Base-by-base conservation (phyloP, 257 asterid genomes). In the Nicotiana tomentosiformis region DNA sequence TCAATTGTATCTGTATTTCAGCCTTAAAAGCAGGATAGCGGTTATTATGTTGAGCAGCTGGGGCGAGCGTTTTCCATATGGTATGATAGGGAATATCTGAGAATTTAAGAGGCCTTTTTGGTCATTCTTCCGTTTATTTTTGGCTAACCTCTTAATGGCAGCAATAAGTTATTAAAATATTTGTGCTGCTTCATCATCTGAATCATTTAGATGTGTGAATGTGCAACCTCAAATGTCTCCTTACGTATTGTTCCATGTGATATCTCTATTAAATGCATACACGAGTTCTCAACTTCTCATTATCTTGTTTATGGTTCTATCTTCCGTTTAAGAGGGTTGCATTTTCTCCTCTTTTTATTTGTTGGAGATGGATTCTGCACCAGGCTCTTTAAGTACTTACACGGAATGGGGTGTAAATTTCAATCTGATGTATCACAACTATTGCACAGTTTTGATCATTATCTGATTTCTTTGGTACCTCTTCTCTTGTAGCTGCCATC, bases 81-180 rank as follows among this genome's bases (percentile, higher is more conserved):
- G 93, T 91, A 91, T 90, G 98, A 78, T 83, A 82, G 91, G 90
- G 94, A 84, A 84, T 81, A 84, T 77, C 85, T 68, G 86, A 82
- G 86, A 85, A 81, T 88, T 86, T 83, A 43, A 77, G 79, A 82
- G 90, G 84, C 83, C 83, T 82, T 35, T 12, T 12, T 51, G 56
- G 80, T 82, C 46, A 60, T 65, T 37, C 29, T 30, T 49, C 14
- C 53, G 67, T 79, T 39, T 78, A 16, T 74, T 33, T 51, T 39
- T 85, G 80, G 76, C 74, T 82, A 35, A 23, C 39, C n/a, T 64
- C 53, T 11, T 84, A 43, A 62, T 57, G 83, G 81, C 60, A 60
- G 16, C 17, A 74, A 62, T 32, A 10, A 26, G 53, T 26, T 39
- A 33, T 82, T 26, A 49, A 49, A 35, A 39, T 51, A 29, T 55